A percentile compares a stretch with the other conserved stretches of the same genome.
phyloP scores from a whole-genome alignment of 257 asterid species.

The Solanum boliviense region DNA sequence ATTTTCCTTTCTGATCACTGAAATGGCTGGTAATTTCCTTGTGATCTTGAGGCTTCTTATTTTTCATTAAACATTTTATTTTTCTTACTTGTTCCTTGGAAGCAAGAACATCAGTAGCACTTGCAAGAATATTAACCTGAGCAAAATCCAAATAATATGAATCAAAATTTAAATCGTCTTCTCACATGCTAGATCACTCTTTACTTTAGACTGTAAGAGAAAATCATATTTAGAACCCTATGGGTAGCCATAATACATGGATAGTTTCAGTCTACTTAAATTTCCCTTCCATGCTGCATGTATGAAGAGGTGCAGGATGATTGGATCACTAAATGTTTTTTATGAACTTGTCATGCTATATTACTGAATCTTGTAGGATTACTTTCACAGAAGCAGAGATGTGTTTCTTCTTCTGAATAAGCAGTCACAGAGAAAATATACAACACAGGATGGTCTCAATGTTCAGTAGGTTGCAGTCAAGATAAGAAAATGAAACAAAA shows the following conservation, averaged over 20 bases:
- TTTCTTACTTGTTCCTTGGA: slow-evolving; percentile 60
- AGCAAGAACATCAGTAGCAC: slow-evolving; percentile 65
- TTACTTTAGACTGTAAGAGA: background rate
- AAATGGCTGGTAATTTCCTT: slow-evolving; percentile 42
- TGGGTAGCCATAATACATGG: background rate
- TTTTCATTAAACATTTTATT: slow-evolving; percentile 49
- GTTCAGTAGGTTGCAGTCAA: background rate
- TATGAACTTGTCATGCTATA: background rate
- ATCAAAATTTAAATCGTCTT: slow-evolving; percentile 3
- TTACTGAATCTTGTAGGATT: background rate
- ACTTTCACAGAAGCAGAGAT: background rate
- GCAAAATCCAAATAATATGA: slow-evolving; percentile 14
- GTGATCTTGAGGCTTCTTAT: slow-evolving; percentile 28
- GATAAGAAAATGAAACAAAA: background rate
- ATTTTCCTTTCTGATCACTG: slow-evolving; percentile 59
- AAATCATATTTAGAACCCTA: background rate
- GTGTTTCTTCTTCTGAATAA: background rate
- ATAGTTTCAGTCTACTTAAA: background rate
- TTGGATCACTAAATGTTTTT: background rate
- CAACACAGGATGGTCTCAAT: background rate
- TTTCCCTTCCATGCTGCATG: background rate
- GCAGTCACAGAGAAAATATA: background rate
- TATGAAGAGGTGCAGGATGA: background rate
- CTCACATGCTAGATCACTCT: background rate
- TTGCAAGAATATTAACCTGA: slow-evolving; percentile 91